Conservation (phyloP, 805 yeast species). For the Lachancea lanzarotensis region DNA sequence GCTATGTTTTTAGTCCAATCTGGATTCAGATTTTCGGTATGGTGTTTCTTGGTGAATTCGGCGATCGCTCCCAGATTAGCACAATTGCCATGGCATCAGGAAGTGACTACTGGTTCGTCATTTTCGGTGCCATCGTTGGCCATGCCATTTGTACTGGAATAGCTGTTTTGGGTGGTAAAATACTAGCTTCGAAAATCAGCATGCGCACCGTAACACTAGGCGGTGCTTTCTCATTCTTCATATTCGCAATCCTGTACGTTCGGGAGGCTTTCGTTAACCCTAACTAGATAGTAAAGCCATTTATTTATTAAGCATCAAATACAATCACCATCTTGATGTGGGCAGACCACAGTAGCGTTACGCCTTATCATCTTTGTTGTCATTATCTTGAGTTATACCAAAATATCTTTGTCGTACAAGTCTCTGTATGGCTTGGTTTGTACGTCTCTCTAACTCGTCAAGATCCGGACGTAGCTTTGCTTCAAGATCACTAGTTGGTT, state of each 20-base stretch:
- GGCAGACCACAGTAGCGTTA: too few species aligned
- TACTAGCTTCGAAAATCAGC: slow-evolving; percentile 80
- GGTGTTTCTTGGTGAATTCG: slow-evolving; percentile 99
- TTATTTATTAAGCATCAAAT: slow-evolving; percentile 1
- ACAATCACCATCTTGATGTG: too few species aligned
- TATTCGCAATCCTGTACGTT: slow-evolving; percentile 76
- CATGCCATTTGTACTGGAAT: slow-evolving; percentile 81
- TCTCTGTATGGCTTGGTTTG: slow-evolving; percentile 37
- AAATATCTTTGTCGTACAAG: slow-evolving; percentile 34
- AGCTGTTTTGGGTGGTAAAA: slow-evolving; percentile 92
- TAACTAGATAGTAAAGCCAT: neutral
- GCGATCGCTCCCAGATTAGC: slow-evolving; percentile 96
- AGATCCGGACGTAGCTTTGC: slow-evolving; percentile 36
- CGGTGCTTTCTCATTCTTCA: slow-evolving; percentile 80
- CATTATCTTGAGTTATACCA: slow-evolving; percentile 7
- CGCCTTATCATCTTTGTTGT: neutral
- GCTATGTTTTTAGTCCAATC: slow-evolving; percentile 69
- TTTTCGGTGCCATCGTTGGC: slow-evolving; percentile 83
- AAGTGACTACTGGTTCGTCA: slow-evolving; percentile 81
- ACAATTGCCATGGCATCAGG: slow-evolving; percentile 99
- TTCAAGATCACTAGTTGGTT: slow-evolving; percentile 24
- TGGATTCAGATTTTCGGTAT: slow-evolving; percentile 93
- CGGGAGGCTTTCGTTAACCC: slow-evolving; percentile 46
- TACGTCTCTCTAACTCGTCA: slow-evolving; percentile 35
- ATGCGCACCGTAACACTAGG: slow-evolving; percentile 88